These are phyloP conservation scores for Glaciozyma antarctica DNA, from an alignment of 768 basidiomycete species.

Conservation along the genomic window DNA sequence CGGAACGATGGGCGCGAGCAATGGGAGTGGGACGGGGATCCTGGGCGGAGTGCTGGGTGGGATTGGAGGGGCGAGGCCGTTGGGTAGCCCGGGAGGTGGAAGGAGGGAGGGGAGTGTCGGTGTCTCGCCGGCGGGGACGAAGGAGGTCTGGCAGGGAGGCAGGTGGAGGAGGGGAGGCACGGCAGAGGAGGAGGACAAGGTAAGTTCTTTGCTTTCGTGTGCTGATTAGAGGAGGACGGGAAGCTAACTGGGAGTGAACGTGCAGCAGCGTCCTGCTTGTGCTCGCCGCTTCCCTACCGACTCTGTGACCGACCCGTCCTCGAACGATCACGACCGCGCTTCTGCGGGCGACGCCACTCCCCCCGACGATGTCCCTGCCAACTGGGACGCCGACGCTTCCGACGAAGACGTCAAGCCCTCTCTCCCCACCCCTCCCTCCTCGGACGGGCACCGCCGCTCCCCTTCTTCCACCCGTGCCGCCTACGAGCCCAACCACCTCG, in stretches of 20 bases:
- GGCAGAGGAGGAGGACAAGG: conserved; percentile 19
- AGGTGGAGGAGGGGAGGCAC: conserved; percentile 21
- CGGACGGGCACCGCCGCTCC: not conserved
- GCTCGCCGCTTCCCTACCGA: conserved; percentile 25
- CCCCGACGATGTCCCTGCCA: conserved; percentile 6
- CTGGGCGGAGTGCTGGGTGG: conserved; percentile 30
- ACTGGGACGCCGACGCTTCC: conserved; percentile 14
- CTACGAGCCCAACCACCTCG: conserved; percentile 9
- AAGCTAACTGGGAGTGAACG: not conserved
- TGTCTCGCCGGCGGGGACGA: conserved; percentile 1
- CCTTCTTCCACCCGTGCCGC: not conserved
- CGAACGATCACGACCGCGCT: not conserved
- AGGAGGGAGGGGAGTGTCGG: conserved; percentile 7
- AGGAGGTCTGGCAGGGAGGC: conserved; percentile 30
- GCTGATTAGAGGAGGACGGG: too few species aligned
- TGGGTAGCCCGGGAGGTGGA: not conserved
- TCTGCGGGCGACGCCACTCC: not conserved
- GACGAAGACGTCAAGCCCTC: not conserved
- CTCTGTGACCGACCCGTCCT: conserved; percentile 10
- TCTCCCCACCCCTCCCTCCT: not conserved
- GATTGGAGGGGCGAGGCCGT: conserved; percentile 1
- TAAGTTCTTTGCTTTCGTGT: not conserved
- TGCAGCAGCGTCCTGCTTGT: conserved; percentile 21
- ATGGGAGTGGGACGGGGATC: conserved; percentile 7
- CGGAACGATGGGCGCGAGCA: conserved; percentile 5